Evolutionary conservation across 73 alveolate species (phyloP).

Genomic region (Tetrahymena elliotti): DNA sequence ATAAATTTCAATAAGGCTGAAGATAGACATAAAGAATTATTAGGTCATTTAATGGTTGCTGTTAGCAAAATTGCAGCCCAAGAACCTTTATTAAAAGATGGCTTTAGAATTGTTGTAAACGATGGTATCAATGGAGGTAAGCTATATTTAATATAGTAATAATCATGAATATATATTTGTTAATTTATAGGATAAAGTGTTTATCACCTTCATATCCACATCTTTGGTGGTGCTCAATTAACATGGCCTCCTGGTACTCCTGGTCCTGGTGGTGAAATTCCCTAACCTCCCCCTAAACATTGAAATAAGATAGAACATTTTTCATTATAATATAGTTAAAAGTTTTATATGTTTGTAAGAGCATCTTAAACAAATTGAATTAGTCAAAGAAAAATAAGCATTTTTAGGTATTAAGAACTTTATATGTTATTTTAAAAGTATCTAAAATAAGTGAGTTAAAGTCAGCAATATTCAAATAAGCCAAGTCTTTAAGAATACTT

Average conservation of each 20-base stretch:
- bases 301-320: background rate
- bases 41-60: conserved; percentile 77
- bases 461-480: no score
- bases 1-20: conserved; percentile 31
- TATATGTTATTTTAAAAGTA: no score
- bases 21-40: conserved; percentile 60
- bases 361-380: background rate
- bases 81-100: conserved; percentile 70
- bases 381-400: no score
- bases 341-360: background rate
- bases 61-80: conserved; percentile 68
- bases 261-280: background rate
- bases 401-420: no score
- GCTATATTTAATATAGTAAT: background rate
- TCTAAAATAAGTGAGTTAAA: no score
- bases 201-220: conserved; percentile 81
- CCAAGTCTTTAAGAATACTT: no score
- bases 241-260: conserved; percentile 35
- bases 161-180: no score
- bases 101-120: conserved; percentile 86
- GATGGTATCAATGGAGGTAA: conserved; percentile 79
- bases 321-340: background rate
- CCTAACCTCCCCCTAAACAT: background rate
- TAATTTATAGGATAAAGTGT: conserved; percentile 50
- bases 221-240: conserved; percentile 88